Conservation (phyloP, 2,329 filamentous ascomycete genomes). For the Xylariaceae sp. region DNA sequence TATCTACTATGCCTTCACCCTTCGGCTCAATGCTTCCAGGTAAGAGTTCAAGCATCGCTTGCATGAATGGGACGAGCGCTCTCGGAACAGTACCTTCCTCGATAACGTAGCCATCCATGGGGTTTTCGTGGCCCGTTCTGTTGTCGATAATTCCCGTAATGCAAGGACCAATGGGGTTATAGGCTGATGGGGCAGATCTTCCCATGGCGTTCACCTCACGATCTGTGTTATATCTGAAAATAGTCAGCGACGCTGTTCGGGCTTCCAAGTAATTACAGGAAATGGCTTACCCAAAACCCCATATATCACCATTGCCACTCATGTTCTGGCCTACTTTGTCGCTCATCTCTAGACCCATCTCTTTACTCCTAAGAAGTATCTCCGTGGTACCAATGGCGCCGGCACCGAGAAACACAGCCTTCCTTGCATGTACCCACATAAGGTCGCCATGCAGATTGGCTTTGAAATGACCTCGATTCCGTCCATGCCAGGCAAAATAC, state of each 20-base stretch:
- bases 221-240: slow-evolving; percentile 59
- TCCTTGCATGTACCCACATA: slow-evolving; percentile 68
- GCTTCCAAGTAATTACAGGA: not conserved
- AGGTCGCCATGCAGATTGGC: slow-evolving; percentile 59
- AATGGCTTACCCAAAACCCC: slow-evolving; percentile 58
- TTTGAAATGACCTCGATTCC: slow-evolving; percentile 57
- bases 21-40: slow-evolving; percentile 48
- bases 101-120: slow-evolving; percentile 64
- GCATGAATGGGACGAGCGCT: slow-evolving; percentile 58
- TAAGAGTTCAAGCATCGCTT: slow-evolving; percentile 58
- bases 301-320: slow-evolving; percentile 68
- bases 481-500: slow-evolving; percentile 66
- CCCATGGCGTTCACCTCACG: slow-evolving; percentile 60
- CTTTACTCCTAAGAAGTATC: slow-evolving; percentile 63
- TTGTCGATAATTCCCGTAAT: slow-evolving; percentile 67
- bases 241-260: slow-evolving; percentile 23
- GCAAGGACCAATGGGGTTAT: slow-evolving; percentile 61
- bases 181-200: slow-evolving; percentile 48
- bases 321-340: slow-evolving; percentile 60
- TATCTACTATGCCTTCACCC: slow-evolving; percentile 43
- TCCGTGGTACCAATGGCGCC: slow-evolving; percentile 68
- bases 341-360: slow-evolving; percentile 61
- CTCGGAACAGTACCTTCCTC: slow-evolving; percentile 65
- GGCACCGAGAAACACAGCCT: slow-evolving; percentile 68
- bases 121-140: slow-evolving; percentile 53